Base-by-base conservation (phyloP, 2,329 filamentous ascomycete genomes). In the Fusarium transvaalense region DNA sequence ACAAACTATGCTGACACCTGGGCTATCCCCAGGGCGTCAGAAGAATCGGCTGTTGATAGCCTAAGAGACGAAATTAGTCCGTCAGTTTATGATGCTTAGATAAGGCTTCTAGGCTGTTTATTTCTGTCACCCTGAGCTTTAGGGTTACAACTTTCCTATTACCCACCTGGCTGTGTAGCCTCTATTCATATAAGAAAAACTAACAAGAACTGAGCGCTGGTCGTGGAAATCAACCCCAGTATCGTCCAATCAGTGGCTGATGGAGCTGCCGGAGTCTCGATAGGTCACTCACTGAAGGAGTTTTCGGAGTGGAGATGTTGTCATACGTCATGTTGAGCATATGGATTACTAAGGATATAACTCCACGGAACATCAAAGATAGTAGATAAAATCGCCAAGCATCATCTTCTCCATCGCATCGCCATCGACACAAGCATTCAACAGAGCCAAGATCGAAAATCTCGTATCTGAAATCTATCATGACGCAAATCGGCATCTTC, bases 401-500 rank as follows among this genome's bases (percentile, higher is more conserved):
- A 31, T 17, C 8, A 7, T 10, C 6, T 7, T 38, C 17, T n/a
- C 6, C 25, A n/a, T 3, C 8, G 17, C 8, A 38, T 43, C n/a
- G 23, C 29, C 8, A 37, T 10, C 9, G 9, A 21, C 1, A 13
- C 2, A 3, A 12, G 14, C 1, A 25, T 25, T 25, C 29, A 8
- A 10, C 15, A 25, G 8, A 15, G 17, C 23, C 21, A 19, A 21
- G 13, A 5, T 38, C 3, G 2, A 15, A 17, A 27, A 34, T 1
- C 14, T 27, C 32, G 12, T 32, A 35, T 17, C 7, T 4, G 6
- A 34, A 8, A 15, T 12, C 12, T 10, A 17, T 0, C 14, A 68
- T 69, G 65, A 50, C 45, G 34, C 61, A 61, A 19, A 64, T 68
- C n/a, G 68, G 68, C 15, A 51, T 71, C 25, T 71, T 71, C 41